These are phyloP conservation scores for Camellia sinensis DNA, from an alignment of 148 eudicot genomes.

Conservation along the genomic window DNA sequence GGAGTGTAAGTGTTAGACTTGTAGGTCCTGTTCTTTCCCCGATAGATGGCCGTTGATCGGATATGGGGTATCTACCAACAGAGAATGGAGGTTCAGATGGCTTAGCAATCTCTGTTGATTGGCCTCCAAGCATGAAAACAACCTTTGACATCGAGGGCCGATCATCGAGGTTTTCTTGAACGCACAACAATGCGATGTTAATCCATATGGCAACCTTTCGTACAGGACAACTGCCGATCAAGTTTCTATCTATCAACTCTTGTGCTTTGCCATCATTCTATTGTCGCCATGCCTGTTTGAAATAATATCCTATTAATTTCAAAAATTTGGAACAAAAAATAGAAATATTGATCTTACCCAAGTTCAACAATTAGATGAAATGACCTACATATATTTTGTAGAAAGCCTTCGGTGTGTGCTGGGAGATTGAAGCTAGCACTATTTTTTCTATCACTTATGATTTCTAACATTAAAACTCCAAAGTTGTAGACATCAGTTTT, in stretches of 20 bases:
- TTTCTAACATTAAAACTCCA: slow-evolving; percentile 38
- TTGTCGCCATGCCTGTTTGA: too few relatives aligned
- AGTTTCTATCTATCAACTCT: background rate
- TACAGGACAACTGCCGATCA: background rate
- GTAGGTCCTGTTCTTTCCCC: too few relatives aligned
- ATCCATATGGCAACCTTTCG: background rate
- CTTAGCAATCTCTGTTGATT: background rate
- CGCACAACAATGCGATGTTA: background rate
- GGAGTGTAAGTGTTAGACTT: too few relatives aligned
- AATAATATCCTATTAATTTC: too few relatives aligned
- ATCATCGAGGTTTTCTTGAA: background rate
- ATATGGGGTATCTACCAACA: too few relatives aligned
- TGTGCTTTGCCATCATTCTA: too few relatives aligned
- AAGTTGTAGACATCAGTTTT: slow-evolving; percentile 21
- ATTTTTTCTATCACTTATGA: slow-evolving; percentile 28
- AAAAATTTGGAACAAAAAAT: too few relatives aligned
- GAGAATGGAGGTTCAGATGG: background rate
- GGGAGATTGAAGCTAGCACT: background rate
- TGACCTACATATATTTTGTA: background rate
- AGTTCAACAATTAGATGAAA: background rate
- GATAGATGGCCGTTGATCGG: too few relatives aligned
- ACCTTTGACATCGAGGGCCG: background rate
- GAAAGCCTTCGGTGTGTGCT: background rate
- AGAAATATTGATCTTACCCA: background rate
- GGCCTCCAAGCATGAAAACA: background rate